These are phyloP conservation scores for Brasenia schreberi DNA, from an alignment of 164 flowering plant species.

Conservation along the genomic window DNA sequence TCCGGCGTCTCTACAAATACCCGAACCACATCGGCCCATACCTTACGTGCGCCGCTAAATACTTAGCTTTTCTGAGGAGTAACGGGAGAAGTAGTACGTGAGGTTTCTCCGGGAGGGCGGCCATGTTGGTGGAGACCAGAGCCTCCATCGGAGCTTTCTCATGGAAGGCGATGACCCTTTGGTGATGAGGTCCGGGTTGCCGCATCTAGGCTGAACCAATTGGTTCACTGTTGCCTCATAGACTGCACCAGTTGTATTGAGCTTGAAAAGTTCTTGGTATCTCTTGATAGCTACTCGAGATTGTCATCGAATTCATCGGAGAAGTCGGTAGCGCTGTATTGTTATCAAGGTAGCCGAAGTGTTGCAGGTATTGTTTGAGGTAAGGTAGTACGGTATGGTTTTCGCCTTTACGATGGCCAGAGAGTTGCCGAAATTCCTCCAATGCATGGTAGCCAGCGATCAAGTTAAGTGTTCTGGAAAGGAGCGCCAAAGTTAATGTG, in stretches of 20 bases:
- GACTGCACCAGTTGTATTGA: conserved; percentile 33
- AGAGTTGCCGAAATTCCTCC: no score
- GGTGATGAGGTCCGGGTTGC: conserved; percentile 37
- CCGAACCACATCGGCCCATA: conserved; percentile 34
- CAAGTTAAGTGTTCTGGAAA: no score
- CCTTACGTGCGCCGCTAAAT: conserved; percentile 36
- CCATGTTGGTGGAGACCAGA: no score
- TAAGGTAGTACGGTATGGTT: no score
- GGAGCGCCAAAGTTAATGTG: no score
- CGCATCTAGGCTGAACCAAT: conserved; percentile 55
- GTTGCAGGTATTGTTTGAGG: conserved; percentile 46
- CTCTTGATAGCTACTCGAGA: conserved; percentile 35
- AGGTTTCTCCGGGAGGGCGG: conserved; percentile 17
- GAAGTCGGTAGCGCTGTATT: no score
- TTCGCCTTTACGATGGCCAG: no score
- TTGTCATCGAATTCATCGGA: conserved; percentile 26
- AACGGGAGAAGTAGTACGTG: conserved; percentile 41
- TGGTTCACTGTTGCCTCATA: conserved; percentile 26
- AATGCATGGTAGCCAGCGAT: no score
- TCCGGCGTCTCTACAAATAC: conserved; percentile 25
- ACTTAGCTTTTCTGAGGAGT: conserved; percentile 19
- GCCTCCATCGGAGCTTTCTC: conserved; percentile 22
- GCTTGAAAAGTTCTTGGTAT: conserved; percentile 47
- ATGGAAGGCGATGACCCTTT: no score
- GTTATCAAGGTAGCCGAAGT: conserved; percentile 45